Evolutionary conservation across 2,329 filamentous ascomycete genomes (phyloP).

Genomic region (Stachybotrys chartarum): DNA sequence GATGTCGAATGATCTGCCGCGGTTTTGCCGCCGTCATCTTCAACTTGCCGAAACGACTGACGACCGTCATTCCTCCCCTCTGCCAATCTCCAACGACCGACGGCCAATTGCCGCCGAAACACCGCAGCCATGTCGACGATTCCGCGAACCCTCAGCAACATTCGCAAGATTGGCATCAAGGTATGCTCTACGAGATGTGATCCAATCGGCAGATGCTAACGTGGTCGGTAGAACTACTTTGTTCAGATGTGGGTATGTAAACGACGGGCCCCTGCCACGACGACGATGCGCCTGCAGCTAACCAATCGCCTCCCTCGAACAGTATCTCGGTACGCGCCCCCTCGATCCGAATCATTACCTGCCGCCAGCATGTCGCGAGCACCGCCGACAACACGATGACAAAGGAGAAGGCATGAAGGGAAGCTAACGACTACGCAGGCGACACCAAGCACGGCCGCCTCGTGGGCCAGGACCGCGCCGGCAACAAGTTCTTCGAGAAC

Average conservation of each 20-base stretch:
- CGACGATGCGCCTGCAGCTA: constrained; percentile 13
- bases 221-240: constrained; percentile 64
- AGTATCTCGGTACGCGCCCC: constrained; percentile 47
- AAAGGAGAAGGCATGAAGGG: not conserved
- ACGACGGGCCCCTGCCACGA: constrained; percentile 10
- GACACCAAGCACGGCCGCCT: constrained; percentile 92
- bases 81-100: constrained; percentile 2
- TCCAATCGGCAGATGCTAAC: constrained; percentile 4
- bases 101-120: constrained; percentile 17
- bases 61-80: constrained; percentile 5
- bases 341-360: not conserved
- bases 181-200: constrained; percentile 35
- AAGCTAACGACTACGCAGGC: constrained; percentile 44
- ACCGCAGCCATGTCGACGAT: constrained; percentile 77
- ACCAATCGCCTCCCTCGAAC: constrained; percentile 13
- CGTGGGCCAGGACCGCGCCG: constrained; percentile 79
- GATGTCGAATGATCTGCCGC: constrained; percentile 11
- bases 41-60: constrained; percentile 6
- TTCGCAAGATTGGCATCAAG: constrained; percentile 84
- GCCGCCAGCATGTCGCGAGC: constrained; percentile 2
- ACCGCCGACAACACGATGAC: not conserved
- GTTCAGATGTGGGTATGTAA: constrained; percentile 84
- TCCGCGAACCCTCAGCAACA: constrained; percentile 75
- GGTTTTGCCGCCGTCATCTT: constrained; percentile 20
- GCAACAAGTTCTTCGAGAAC: constrained; percentile 99